Evolutionary conservation across 176 grass and related monocot species (phyloP), one percentile per base, ranked within the genome.

Genomic region (Rhynchospora breviuscula): DNA sequence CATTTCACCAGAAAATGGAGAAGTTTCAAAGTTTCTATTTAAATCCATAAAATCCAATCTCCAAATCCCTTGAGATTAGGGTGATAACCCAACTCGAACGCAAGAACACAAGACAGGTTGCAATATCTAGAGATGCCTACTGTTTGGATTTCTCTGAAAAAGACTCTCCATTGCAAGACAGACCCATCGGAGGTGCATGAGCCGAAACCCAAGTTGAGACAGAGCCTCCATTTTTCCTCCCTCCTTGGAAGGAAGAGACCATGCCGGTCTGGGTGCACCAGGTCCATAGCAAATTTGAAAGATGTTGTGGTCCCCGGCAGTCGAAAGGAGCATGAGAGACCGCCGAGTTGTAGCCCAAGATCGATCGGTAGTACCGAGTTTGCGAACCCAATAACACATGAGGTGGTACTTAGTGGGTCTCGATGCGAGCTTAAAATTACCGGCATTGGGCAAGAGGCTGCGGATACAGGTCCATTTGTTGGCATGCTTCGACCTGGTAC

Each of bases 101-200:
- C 13, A 40, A 18, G 2, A 43, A 17, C 12, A 62, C 80, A 84
- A 31, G 1, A 5, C 40, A 85, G 60, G 12, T 4, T 18, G 67
- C 49, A 47, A 26, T 58, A 49, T 3, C 53, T 57, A 81, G 59
- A 83, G 79, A 83, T 84, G 85, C 65, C 87, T 69, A 87, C 82
- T 63, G 61, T 96, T 79, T 96, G 93, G 93, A 53, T 85, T 88
- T 69, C 90, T 58, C 87, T 96, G 22, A 96, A 96, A 84, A 93
- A 84, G 67, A 88, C 83, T 17, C 83, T 93, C 25, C 82, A 84
- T 51, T 93, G 93, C 90, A 93, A 89, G 70, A 85, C 93, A 3
- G 84, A 87, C 19, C 82, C 90, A 48, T 82, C 83, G 75, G 83
- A 92, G 56, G 93, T 79, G 26, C 72, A 84, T 68, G 87, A 19